These are phyloP conservation scores for Neocallimastix lanati DNA, from an alignment of 192 early-diverging fungal genomes.

Conservation along the genomic window DNA sequence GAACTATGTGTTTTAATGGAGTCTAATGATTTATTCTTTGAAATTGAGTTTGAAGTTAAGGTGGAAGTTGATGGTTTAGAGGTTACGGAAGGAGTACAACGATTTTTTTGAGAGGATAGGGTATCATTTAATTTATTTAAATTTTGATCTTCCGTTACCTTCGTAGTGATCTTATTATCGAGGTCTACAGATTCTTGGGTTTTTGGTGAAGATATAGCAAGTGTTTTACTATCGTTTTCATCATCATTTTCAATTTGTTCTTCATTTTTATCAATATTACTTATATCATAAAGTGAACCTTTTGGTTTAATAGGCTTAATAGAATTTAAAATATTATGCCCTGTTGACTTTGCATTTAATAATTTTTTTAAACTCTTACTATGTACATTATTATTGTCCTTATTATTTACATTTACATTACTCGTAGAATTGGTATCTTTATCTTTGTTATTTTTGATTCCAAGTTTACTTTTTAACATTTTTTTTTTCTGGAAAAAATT, in stretches of 20 bases:
- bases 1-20: not conserved
- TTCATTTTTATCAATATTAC: not conserved
- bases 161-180: no score
- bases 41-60: no score
- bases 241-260: no score
- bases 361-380: not conserved
- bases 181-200: not conserved
- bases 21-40: not conserved
- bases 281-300: not conserved
- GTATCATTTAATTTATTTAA: not conserved
- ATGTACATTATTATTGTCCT: not conserved
- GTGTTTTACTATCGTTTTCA: not conserved
- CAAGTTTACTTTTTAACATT: not conserved
- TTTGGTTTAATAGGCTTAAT: no score
- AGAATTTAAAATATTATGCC: not conserved
- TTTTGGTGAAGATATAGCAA: not conserved
- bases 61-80: no score
- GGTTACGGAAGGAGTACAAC: not conserved
- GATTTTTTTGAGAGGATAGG: not conserved
- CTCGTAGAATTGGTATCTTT: not conserved
- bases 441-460: not conserved
- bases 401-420: not conserved
- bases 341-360: not conserved
- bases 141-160: not conserved
- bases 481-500: not conserved